Percentiles rank a stretch among this genome's conserved stretches.
These are phyloP conservation scores for Bimuria novae-zelandiae DNA, from an alignment of 2,329 filamentous ascomycete genomes.

Conservation along the genomic window DNA sequence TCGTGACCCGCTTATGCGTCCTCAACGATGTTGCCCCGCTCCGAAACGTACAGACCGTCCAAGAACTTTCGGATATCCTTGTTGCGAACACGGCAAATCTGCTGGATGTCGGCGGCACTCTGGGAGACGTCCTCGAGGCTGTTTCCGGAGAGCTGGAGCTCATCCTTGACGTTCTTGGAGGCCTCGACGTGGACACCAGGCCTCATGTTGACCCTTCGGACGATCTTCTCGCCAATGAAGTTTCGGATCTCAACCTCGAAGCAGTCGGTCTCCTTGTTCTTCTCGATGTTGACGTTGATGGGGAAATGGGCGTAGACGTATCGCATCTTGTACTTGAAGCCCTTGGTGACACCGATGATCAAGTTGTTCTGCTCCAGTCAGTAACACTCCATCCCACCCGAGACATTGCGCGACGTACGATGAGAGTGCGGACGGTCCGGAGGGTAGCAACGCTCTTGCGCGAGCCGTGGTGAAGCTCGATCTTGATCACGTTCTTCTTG, in stretches of 20 bases:
- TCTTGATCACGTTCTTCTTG: constrained; percentile 84
- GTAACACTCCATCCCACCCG: constrained; percentile 14
- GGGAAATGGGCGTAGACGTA: constrained; percentile 99
- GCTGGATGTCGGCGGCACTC: constrained; percentile 98
- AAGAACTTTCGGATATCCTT: constrained; percentile 99
- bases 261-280: constrained; percentile 87
- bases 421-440: constrained; percentile 95
- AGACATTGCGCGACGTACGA: constrained; percentile 53
- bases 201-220: constrained; percentile 88
- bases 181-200: constrained; percentile 87
- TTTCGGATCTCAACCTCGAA: constrained; percentile 96
- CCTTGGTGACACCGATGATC: constrained; percentile 97
- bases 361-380: constrained; percentile 72
- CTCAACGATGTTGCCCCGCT: constrained; percentile 93
- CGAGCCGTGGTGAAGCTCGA: constrained; percentile 97
- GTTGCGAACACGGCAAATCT: constrained; percentile 99
- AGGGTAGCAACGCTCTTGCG: constrained; percentile 98
- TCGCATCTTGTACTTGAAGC: constrained; percentile 99
- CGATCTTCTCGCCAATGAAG: constrained; percentile 85
- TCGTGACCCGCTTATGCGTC: constrained; percentile 49
- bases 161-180: constrained; percentile 95
- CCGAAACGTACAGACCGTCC: constrained; percentile 99
- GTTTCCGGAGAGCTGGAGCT: constrained; percentile 92
- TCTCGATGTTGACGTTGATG: constrained; percentile 99
- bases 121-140: constrained; percentile 97